These are phyloP conservation scores for Colletotrichum australisinense DNA, from an alignment of 2,329 filamentous ascomycete genomes.

Conservation along the genomic window DNA sequence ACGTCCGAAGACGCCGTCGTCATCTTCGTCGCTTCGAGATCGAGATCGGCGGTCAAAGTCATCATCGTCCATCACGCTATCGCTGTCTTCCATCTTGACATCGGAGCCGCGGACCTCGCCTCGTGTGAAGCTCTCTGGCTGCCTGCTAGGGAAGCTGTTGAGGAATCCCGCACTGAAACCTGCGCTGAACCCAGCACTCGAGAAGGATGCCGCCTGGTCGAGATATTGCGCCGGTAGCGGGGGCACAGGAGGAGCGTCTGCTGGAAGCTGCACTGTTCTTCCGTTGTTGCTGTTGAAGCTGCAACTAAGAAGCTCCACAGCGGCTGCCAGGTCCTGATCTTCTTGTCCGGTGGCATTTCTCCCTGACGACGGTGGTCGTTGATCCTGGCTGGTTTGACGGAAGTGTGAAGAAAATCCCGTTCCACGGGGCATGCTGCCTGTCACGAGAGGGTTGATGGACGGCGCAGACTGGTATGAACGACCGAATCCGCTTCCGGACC, in stretches of 20 bases:
- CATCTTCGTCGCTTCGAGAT: constrained; percentile 84
- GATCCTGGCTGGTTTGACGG: constrained; percentile 80
- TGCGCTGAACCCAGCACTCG: constrained; percentile 71
- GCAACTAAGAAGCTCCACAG: constrained; percentile 90
- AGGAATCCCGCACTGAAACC: constrained; percentile 70
- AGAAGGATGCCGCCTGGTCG: constrained; percentile 67
- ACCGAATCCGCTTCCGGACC: constrained; percentile 69
- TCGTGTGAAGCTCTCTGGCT: constrained; percentile 74
- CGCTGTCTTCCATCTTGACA: constrained; percentile 76
- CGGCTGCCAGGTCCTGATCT: constrained; percentile 88
- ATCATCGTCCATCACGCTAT: constrained; percentile 73
- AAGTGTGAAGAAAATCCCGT: constrained; percentile 66
- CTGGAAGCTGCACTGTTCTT: constrained; percentile 70
- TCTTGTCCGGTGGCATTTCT: constrained; percentile 81
- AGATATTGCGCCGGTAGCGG: constrained; percentile 86
- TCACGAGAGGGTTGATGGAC: constrained; percentile 62
- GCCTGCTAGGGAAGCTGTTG: constrained; percentile 70
- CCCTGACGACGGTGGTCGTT: constrained; percentile 79
- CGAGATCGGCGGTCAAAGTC: constrained; percentile 72
- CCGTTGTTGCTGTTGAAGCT: constrained; percentile 84
- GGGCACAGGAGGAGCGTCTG: constrained; percentile 88
- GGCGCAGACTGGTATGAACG: constrained; percentile 83
- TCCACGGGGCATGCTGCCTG: constrained; percentile 62
- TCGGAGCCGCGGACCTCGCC: constrained; percentile 67
- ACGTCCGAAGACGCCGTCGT: constrained; percentile 93